Conservation (phyloP, 1,284 basidiomycete species). For the Ceratobasidium sp. region DNA sequence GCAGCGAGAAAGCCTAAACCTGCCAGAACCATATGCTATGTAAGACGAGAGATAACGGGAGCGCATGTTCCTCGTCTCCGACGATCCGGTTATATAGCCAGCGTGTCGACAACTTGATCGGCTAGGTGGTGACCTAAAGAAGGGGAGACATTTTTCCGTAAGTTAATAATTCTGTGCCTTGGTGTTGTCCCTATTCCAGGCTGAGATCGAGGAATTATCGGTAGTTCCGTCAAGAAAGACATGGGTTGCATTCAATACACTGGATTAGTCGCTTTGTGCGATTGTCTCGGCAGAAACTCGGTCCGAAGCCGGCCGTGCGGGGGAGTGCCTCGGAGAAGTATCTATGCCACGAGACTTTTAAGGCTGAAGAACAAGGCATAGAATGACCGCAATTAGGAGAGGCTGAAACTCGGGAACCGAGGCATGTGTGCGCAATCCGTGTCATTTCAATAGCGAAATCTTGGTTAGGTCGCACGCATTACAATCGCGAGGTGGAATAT, state of each 20-base stretch:
- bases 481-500: neutral
- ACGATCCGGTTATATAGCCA: neutral
- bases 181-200: neutral
- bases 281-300: constrained; percentile 3
- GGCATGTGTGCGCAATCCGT: neutral
- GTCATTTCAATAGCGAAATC: neutral
- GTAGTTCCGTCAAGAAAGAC: neutral
- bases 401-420: constrained; percentile 13
- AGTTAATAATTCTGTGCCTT: neutral
- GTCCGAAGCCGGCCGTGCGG: neutral
- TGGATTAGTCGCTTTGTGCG: neutral
- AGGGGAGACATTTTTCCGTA: neutral
- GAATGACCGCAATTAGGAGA: neutral
- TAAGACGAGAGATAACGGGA: neutral
- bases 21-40: neutral
- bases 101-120: neutral
- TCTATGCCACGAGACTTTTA: constrained; percentile 6
- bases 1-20: constrained; percentile 1
- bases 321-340: constrained; percentile 44
- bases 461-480: neutral
- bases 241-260: neutral
- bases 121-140: neutral
- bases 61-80: too few relatives aligned
- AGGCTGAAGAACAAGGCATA: neutral
- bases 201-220: constrained; percentile 19